These are phyloP conservation scores for Mucor lusitanicus DNA, from an alignment of 371 early-diverging fungal species.

Conservation along the genomic window DNA sequence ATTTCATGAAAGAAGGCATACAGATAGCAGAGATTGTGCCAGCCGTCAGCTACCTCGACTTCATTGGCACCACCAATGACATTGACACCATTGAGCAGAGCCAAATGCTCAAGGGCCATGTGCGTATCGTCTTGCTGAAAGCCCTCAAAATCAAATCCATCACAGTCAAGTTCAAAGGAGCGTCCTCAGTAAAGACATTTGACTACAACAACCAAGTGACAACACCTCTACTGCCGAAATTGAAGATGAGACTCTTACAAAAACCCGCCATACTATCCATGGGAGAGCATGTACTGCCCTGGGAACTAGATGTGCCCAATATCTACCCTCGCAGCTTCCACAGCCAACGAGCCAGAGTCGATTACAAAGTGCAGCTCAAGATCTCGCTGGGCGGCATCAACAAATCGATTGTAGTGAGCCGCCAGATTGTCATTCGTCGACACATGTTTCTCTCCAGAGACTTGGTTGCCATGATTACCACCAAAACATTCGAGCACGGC, in stretches of 20 bases:
- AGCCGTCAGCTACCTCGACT: constrained; percentile 25
- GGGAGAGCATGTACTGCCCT: constrained; percentile 21
- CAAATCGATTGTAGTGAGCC: constrained; percentile 20
- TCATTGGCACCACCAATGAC: constrained; percentile 26
- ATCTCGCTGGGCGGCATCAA: constrained; percentile 27
- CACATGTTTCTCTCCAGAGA: constrained; percentile 28
- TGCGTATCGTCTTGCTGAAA: constrained; percentile 19
- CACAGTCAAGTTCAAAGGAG: constrained; percentile 31
- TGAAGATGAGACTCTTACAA: constrained; percentile 8
- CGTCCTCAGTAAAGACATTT: constrained; percentile 17
- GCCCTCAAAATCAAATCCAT: constrained; percentile 38
- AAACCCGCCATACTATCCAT: constrained; percentile 1
- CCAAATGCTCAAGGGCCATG: constrained; percentile 25
- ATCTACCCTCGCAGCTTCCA: constrained; percentile 23
- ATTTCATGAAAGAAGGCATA: constrained; percentile 32
- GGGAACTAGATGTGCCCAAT: constrained; percentile 34
- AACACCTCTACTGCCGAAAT: constrained; percentile 18
- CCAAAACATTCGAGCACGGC: constrained; percentile 28
- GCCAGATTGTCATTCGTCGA: constrained; percentile 29
- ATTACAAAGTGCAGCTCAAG: constrained; percentile 29
- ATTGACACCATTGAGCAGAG: background rate
- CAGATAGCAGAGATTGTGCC: constrained; percentile 33
- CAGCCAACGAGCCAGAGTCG: constrained; percentile 25
- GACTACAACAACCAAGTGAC: background rate
- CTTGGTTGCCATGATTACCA: constrained; percentile 15